Base-by-base conservation (phyloP, 179 eudicot genomes). In the Beta corolliflora region DNA sequence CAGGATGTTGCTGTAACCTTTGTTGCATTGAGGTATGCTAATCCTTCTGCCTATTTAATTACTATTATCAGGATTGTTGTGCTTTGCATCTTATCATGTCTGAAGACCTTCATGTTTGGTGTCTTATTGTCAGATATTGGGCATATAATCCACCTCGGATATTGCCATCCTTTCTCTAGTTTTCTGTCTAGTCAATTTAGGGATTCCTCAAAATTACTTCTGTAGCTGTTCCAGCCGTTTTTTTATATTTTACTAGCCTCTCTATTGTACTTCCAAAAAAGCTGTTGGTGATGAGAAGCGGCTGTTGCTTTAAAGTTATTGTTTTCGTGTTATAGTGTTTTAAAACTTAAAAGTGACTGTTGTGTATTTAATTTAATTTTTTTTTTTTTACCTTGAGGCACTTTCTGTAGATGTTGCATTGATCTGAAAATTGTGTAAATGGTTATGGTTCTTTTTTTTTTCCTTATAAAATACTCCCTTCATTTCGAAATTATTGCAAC, bases 1-100 rank as follows among this genome's bases (percentile, higher is more conserved):
- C 90, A 85, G 75, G 98, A 97, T 71, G 91, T 97, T 71, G 83
- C 86, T 2, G 92, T 97, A 16, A 90, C 93, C 81, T 97, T 97
- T 84, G 86, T 84, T 82, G 99, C 89, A 70, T 52, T 81, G 89
- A 91, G 98, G 99, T 88, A 85, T 81, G 81, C 67, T 71, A 31
- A 21, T 10, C 73, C 45, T 58, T n/a, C 58, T 75, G 80, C 45
- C 36, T 19, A 45, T 12, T 73, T 19, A 52, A 48, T 19, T 77
- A 52, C 79, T 15, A 9, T 53, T 71, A 55, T 71, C 7, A 59
- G 71, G 46, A 71, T 70, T 23, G 13, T 73, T 73, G 29, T n/a
- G 53, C 56, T 50, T 71, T 59, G 44, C 56, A 55, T 55, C n/a
- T 44, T 21, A n/a, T 81, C 70, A 16, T 61, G 56, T 45, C 31